Base-by-base conservation (phyloP, 1,139 yeast species). In the Debaryomyces sp. region DNA sequence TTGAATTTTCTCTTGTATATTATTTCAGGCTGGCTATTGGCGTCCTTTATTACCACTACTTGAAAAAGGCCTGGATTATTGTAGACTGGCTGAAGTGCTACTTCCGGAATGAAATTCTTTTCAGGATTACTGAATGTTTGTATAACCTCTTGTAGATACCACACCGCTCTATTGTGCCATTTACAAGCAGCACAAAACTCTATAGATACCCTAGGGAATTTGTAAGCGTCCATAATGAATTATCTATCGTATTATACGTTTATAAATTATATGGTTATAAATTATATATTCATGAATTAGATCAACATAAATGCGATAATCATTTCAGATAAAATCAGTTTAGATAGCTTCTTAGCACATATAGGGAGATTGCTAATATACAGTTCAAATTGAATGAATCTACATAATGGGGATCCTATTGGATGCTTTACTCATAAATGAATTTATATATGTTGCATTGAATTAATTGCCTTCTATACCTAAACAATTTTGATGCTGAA, bases 131-230 rank as follows among this genome's bases (percentile, higher is more conserved):
- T 71, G 54, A 76, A 76, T 0, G 81, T 76, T 59, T 73, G 78
- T 4, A 76, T 58, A 1, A 76, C 56, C 52, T 76, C 81, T 50
- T 72, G 78, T 30, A 72, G 50, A 51, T 76, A 76, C 81, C 81
- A 76, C 2, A 75, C 63, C 4, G 80, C 81, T 9, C 81, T 59
- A 51, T 73, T 71, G 46, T 75, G 79, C 81, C 81, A 76, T 55
- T 76, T 76, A 58, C 81, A 76, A 53, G 67, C 67, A 48, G 72
- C 66, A 47, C 81, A 76, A 56, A 68, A 76, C 51, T 69, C 73
- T 13, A 76, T 75, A 4, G 66, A 57, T 7, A 75, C 65, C 50
- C 63, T 64, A 41, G 77, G 75, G 49, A 57, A 66, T 38, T 46
- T 51, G 18, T 41, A 37, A 5, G 43, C 15, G 12, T 29, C 42